phyloP scores from a whole-genome alignment of 495 filamentous ascomycete species.

The Oidiodendron maius region DNA sequence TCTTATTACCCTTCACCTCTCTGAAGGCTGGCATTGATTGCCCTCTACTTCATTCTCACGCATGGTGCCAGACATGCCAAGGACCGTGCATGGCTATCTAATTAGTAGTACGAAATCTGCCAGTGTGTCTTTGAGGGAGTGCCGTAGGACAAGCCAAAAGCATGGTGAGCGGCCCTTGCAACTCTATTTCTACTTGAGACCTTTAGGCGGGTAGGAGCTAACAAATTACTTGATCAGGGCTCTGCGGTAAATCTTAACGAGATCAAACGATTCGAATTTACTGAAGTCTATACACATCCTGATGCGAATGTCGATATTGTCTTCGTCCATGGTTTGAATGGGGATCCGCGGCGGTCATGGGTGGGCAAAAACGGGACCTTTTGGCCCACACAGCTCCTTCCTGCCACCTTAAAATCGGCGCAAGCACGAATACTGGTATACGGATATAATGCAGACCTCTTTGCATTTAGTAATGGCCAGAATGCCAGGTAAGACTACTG shows the following conservation, averaged over 20 bases:
- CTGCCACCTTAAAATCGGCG: slow-evolving; percentile 51
- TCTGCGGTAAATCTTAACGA: slow-evolving; percentile 37
- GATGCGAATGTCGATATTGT: slow-evolving; percentile 60
- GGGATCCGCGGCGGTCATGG: slow-evolving; percentile 72
- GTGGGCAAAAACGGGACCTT: slow-evolving; percentile 60
- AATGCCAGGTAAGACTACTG: slow-evolving; percentile 24
- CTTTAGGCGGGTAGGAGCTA: slow-evolving; percentile 7
- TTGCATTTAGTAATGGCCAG: slow-evolving; percentile 50
- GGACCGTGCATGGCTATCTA: too few relatives aligned
- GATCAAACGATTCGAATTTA: slow-evolving; percentile 63
- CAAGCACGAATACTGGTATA: slow-evolving; percentile 64
- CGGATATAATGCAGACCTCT: slow-evolving; percentile 79
- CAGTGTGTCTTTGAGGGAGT: too few relatives aligned
- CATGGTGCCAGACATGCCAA: too few relatives aligned
- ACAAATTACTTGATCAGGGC: slow-evolving; percentile 12
- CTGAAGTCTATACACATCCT: slow-evolving; percentile 57
- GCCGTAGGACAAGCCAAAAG: slow-evolving; percentile 11
- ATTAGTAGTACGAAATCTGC: too few relatives aligned
- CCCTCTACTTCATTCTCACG: too few relatives aligned
- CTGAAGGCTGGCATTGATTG: too few relatives aligned
- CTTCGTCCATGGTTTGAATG: slow-evolving; percentile 80
- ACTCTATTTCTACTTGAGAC: background rate
- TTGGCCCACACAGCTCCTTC: slow-evolving; percentile 74
- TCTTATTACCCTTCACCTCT: too few relatives aligned
- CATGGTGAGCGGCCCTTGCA: slow-evolving; percentile 11